Evolutionary conservation across 176 grass and related monocot species (phyloP).

Genomic region (Miscanthus lutarioriparius): DNA sequence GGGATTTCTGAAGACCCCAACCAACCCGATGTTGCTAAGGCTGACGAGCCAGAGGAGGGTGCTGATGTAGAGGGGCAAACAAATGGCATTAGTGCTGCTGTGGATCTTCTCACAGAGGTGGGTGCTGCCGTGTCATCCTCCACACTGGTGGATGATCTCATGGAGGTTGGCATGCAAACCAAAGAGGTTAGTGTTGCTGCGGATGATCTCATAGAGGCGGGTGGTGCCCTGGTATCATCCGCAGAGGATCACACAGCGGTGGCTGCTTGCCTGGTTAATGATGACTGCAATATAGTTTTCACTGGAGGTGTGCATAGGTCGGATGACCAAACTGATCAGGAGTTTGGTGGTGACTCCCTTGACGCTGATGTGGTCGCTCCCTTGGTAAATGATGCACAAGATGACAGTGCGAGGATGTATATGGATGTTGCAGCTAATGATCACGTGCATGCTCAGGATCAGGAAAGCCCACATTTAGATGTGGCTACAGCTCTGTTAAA

Average conservation of each 20-base stretch:
- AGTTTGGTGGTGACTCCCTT: neutral
- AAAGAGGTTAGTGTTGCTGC: neutral
- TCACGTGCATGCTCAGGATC: constrained; percentile 29
- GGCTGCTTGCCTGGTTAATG: constrained; percentile 4
- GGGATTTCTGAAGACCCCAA: neutral
- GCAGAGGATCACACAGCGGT: neutral
- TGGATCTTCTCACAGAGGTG: neutral
- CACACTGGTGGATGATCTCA: neutral
- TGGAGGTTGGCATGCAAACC: neutral
- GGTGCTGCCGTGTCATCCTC: neutral
- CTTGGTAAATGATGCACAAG: neutral
- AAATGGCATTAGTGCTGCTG: neutral
- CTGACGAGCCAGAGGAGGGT: constrained; percentile 12
- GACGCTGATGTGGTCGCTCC: neutral
- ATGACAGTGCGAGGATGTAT: constrained; percentile 26
- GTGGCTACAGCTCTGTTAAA: constrained; percentile 4
- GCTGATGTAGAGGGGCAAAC: neutral
- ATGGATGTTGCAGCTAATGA: constrained; percentile 10
- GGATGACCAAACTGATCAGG: constrained; percentile 30
- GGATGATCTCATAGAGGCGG: constrained; percentile 7
- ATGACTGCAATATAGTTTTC: constrained; percentile 5
- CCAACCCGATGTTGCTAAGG: neutral
- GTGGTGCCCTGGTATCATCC: constrained; percentile 5
- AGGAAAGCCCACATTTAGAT: constrained; percentile 6
- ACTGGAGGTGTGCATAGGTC: neutral